These are phyloP conservation scores for Austroboletus novae-zelandiae DNA, from an alignment of 1,284 basidiomycete species.

Conservation along the genomic window DNA sequence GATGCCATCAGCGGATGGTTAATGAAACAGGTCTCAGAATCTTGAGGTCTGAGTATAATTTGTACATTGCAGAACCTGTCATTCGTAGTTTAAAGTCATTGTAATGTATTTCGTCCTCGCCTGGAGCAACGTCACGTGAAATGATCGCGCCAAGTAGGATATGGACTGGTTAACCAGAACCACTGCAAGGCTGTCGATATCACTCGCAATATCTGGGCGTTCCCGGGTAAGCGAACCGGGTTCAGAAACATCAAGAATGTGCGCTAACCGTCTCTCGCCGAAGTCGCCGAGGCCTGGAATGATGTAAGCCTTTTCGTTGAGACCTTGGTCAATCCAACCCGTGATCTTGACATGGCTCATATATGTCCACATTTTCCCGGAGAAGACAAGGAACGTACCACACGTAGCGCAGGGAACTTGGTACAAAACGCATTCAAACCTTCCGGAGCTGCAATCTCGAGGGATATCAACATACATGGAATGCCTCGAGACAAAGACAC, in stretches of 20 bases:
- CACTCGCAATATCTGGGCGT: constrained; percentile 22
- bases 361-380: neutral
- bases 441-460: constrained; percentile 89
- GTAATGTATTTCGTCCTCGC: neutral
- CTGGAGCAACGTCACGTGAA: neutral
- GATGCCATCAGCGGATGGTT: constrained; percentile 15
- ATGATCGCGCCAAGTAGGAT: neutral
- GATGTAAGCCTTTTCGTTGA: constrained; percentile 90
- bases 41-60: neutral
- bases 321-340: constrained; percentile 94
- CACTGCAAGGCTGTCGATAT: neutral
- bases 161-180: neutral
- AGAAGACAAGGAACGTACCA: constrained; percentile 52
- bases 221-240: neutral
- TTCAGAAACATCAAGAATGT: neutral
- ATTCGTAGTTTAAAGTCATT: neutral
- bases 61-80: neutral
- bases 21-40: constrained; percentile 3
- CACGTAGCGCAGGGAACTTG: constrained; percentile 78
- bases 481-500: constrained; percentile 15
- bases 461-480: neutral
- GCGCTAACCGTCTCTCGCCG: constrained; percentile 73
- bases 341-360: constrained; percentile 60
- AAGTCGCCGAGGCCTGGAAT: constrained; percentile 91
- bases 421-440: constrained; percentile 82